Conservation (phyloP, 331 rosid genomes). For the Telfairia occidentalis region DNA sequence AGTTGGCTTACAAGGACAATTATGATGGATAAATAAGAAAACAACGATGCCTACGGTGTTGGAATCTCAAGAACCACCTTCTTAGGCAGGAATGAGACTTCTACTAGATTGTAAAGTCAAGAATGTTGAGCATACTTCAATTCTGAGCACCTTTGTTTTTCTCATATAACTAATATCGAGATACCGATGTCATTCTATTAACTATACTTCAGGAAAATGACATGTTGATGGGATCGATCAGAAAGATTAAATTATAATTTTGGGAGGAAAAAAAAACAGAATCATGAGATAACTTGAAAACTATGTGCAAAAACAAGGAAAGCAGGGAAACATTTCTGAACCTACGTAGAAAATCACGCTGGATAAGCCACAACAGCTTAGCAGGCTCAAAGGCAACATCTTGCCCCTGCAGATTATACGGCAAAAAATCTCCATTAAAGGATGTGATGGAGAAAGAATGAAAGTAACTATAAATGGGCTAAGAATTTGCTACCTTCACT, state of each 20-base stretch:
- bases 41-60: background rate
- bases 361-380: slow-evolving; percentile 95
- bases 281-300: background rate
- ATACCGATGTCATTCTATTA: background rate
- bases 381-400: slow-evolving; percentile 99
- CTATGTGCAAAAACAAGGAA: background rate
- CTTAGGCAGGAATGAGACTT: background rate
- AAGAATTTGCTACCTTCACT: slow-evolving; percentile 80
- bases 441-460: background rate
- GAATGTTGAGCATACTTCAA: background rate
- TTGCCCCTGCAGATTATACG: slow-evolving; percentile 54
- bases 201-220: background rate
- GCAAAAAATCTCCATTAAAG: background rate
- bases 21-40: background rate
- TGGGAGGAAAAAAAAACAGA: background rate
- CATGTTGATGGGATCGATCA: background rate
- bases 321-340: slow-evolving; percentile 10
- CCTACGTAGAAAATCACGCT: slow-evolving; percentile 97
- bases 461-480: background rate
- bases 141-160: background rate
- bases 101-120: background rate
- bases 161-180: background rate
- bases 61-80: background rate
- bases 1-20: background rate
- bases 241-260: background rate